Evolutionary conservation across 257 asterid species (phyloP).

Genomic region (Lithospermum erythrorhizon): DNA sequence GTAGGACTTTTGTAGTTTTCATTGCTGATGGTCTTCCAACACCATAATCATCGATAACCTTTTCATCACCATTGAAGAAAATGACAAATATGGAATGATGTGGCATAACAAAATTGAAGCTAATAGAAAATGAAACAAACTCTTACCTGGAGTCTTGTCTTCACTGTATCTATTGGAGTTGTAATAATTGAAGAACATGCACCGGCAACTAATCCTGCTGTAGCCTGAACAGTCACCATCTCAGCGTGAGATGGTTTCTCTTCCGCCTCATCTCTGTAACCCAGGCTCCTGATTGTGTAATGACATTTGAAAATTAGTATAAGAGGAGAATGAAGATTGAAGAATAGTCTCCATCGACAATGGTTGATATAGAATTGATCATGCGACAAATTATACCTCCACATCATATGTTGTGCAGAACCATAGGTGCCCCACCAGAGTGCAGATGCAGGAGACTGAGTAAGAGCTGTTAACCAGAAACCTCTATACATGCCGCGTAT

Average conservation of each 20-base stretch:
- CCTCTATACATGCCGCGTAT: slow-evolving; percentile 81
- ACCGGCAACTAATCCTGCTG: slow-evolving; percentile 82
- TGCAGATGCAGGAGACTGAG: slow-evolving; percentile 86
- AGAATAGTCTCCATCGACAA: slow-evolving; percentile 4
- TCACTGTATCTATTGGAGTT: slow-evolving; percentile 77
- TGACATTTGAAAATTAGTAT: background rate
- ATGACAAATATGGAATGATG: background rate
- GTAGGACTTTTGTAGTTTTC: slow-evolving; percentile 54
- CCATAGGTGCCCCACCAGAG: slow-evolving; percentile 99
- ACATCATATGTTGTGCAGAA: slow-evolving; percentile 65
- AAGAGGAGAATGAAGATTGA: background rate
- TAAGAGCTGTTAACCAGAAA: slow-evolving; percentile 65
- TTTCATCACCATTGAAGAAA: slow-evolving; percentile 10
- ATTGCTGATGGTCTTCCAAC: slow-evolving; percentile 78
- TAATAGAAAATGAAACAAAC: background rate
- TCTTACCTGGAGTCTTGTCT: slow-evolving; percentile 80
- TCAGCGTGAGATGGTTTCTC: slow-evolving; percentile 62
- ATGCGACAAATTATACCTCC: slow-evolving; percentile 46
- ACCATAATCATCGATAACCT: slow-evolving; percentile 89
- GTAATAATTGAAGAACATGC: slow-evolving; percentile 77
- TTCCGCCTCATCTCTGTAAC: slow-evolving; percentile 42
- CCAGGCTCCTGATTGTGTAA: slow-evolving; percentile 41
- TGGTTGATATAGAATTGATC: background rate
- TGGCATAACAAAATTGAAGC: background rate
- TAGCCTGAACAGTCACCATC: slow-evolving; percentile 72